Percentiles rank a stretch among this genome's conserved stretches.
These are phyloP conservation scores for Teratosphaeria epicoccoides DNA, from an alignment of 2,329 filamentous ascomycete species.

Conservation along the genomic window DNA sequence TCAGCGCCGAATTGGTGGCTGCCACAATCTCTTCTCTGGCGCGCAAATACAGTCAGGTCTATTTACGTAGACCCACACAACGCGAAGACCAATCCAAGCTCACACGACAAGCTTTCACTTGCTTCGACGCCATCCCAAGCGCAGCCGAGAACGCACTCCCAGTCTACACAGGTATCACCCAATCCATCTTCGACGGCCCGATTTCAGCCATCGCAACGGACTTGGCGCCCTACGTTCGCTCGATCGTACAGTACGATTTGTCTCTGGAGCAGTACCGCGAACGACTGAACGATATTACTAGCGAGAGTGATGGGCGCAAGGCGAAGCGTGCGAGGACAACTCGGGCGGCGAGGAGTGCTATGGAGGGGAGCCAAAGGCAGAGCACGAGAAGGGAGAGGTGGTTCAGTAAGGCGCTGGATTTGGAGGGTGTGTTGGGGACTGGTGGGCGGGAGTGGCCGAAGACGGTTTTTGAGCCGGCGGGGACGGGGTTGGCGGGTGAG, in stretches of 20 bases:
- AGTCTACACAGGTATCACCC: conserved; percentile 39
- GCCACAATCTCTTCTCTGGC: conserved; percentile 15
- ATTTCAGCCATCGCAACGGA: conserved; percentile 58
- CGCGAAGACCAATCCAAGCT: background rate
- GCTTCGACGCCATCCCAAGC: conserved; percentile 44
- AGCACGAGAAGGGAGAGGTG: conserved; percentile 61
- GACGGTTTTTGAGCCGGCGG: background rate
- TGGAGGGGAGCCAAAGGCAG: conserved; percentile 56
- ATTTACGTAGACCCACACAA: background rate
- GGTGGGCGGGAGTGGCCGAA: conserved; percentile 30
- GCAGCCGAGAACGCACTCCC: conserved; percentile 24
- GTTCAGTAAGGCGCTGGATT: conserved; percentile 54
- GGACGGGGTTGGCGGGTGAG: background rate
- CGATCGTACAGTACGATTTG: conserved; percentile 68
- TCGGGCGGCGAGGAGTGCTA: conserved; percentile 61
- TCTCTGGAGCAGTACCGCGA: conserved; percentile 58
- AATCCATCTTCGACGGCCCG: conserved; percentile 68
- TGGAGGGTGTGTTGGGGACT: conserved; percentile 55
- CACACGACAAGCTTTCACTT: conserved; percentile 29
- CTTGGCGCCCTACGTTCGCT: conserved; percentile 79
- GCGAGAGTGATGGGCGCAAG: conserved; percentile 42
- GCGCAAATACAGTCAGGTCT: conserved; percentile 1
- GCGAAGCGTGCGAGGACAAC: conserved; percentile 58
- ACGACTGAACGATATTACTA: conserved; percentile 51
- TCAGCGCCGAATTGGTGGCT: conserved; percentile 25